phyloP scores from a whole-genome alignment of 176 grass and related monocot genomes.

The Musa troglodytarum region DNA sequence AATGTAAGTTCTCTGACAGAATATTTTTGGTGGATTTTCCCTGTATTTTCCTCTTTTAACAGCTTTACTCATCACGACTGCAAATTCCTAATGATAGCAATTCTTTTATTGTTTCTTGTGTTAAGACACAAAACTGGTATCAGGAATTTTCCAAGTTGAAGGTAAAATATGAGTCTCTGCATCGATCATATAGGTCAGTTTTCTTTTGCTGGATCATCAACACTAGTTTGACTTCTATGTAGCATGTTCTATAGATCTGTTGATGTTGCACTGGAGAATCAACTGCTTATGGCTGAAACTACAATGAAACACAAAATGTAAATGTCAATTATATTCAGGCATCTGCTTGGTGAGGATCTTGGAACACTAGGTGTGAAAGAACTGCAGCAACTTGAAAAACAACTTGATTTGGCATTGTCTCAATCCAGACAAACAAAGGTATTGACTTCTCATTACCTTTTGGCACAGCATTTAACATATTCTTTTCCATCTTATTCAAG shows the following conservation, averaged over 20 bases:
- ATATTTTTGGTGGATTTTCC: no score
- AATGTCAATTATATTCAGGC: neutral
- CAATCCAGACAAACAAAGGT: neutral
- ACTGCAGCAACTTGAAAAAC: conserved; percentile 1
- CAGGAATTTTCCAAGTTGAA: neutral
- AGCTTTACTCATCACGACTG: neutral
- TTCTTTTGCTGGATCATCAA: neutral
- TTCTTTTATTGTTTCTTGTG: neutral
- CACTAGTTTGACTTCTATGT: neutral
- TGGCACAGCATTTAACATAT: neutral
- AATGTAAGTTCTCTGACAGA: no score
- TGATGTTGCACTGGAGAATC: neutral
- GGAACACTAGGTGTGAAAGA: neutral
- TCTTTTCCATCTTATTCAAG: neutral
- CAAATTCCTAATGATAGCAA: neutral
- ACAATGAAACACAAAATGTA: neutral
- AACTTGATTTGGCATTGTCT: neutral
- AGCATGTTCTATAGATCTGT: neutral
- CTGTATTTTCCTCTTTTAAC: neutral
- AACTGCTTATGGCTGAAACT: neutral
- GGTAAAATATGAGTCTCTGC: conserved; percentile 5
- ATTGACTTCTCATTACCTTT: neutral
- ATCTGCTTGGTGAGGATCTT: conserved; percentile 8
- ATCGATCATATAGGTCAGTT: neutral
- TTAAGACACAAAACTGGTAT: conserved; percentile 2